A percentile compares a stretch with the other conserved stretches of the same genome.
Conservation (phyloP, 345 rosid genomes). For the Carallia brachiata region DNA sequence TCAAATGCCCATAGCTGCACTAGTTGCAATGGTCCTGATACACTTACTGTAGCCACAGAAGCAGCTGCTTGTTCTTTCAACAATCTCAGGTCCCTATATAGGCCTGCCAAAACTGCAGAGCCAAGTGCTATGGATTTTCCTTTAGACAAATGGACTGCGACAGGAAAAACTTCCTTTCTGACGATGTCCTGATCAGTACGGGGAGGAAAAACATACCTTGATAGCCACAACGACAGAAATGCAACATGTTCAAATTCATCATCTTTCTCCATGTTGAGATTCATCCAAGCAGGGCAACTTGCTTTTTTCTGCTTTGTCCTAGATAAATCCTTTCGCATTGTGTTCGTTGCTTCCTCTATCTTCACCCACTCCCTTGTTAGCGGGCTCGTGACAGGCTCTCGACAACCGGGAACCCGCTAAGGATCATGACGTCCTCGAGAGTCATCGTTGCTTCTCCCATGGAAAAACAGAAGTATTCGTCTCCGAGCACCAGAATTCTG, state of each 20-base stretch:
- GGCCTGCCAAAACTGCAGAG: slow-evolving; percentile 1
- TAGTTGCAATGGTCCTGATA: too few relatives aligned
- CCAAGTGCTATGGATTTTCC: background rate
- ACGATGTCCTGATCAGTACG: background rate
- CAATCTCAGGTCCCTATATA: background rate
- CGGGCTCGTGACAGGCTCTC: background rate
- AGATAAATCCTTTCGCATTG: background rate
- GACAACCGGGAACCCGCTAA: slow-evolving; percentile 8
- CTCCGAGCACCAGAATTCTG: slow-evolving; percentile 18
- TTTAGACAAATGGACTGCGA: background rate
- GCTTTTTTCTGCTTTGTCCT: background rate
- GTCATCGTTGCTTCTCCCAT: slow-evolving; percentile 20
- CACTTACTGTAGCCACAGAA: too few relatives aligned
- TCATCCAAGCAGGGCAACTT: background rate
- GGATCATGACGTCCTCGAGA: slow-evolving; percentile 4
- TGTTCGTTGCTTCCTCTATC: background rate
- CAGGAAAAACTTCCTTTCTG: background rate
- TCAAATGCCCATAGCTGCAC: too few relatives aligned
- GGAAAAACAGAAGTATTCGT: slow-evolving; percentile 21
- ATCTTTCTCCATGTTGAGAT: slow-evolving; percentile 5
- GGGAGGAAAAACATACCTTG: slow-evolving; percentile 17
- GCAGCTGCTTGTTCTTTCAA: background rate
- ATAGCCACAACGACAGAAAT: slow-evolving; percentile 15
- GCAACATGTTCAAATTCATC: slow-evolving; percentile 6
- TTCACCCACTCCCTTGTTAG: background rate